Evolutionary conservation across 1,284 basidiomycete genomes (phyloP), one percentile per base, ranked within the genome.

Genomic region (Stygiomarasmius scandens): DNA sequence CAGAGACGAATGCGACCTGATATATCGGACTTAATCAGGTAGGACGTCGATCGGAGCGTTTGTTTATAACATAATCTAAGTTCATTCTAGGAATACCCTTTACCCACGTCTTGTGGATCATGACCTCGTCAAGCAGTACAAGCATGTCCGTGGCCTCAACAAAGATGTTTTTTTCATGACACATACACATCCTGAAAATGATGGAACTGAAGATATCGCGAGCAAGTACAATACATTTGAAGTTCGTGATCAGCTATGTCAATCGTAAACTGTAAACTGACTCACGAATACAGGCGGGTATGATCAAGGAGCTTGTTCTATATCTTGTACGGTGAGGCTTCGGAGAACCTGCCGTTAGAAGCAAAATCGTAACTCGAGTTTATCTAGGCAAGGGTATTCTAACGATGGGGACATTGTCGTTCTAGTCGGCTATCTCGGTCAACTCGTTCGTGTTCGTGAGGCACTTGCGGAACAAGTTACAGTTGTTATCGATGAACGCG

Each of bases 381-480:
- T 12, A 2, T 48, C 48, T 16, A 85, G 82, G 43, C 85, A 87
- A 71, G 83, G 85, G 43, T 87, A 86, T 63, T 78, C 77, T 1
- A 66, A 75, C 9, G 80, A 84, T 34, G 88, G 88, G 1, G 86
- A 90, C 60, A 89, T 92, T 36, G 88, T 86, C 8, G 85, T 92
- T 8, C 71, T 92, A 10, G 89, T 87, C 63, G 87, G 88, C 0
- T 92, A 92, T 65, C 79, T 90, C 2, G 88, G 90, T 0, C 90
- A 92, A 64, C 75, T 92, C 1, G 78, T 81, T 2, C 77, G 79
- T 32, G 74, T 91, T 11, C 72, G 82, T 29, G 79, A 84, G 54
- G 80, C 77, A 0, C 69, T 89, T 8, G 64, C 72, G 2, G 71
- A 36, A 59, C 36, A 83, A 50, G 78, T 92, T 12, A 77, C 80